Base-by-base conservation (phyloP, 2,329 filamentous ascomycete genomes). In the Beauveria pseudobassiana region DNA sequence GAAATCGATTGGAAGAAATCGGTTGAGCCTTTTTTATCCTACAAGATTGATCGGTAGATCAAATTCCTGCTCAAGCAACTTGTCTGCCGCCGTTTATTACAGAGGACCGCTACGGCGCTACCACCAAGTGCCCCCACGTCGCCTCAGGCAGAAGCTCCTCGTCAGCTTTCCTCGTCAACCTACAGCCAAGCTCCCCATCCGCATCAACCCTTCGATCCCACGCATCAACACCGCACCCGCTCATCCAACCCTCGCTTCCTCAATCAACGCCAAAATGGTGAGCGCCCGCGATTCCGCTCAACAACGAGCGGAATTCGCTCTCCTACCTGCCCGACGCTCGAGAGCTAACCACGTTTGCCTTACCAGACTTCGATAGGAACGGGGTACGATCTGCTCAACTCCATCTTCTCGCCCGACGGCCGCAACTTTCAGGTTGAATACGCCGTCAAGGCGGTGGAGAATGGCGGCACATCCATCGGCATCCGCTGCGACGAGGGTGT, bases 341-440 rank as follows among this genome's bases (percentile, higher is more conserved):
- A 24, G 12, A 59, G 46, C 55, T 59, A 50, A 59, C 24, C 14
- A 16, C 45, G 38, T 30, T 40, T 48, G 56, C 24, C 10, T 22
- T 28, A 8, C 57, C 9, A 99, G 95, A 99, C 95, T 73, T 99
- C 95, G 74, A 99, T 99, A 89, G 95, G 95, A 75, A 99, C 95
- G 72, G 95, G 95, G 74, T 99, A 99, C 81, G 95, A 99, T 86
- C 89, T 99, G 72, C 91, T 91, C 76, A 99, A 99, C 85, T 98
- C 95, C 73, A 96, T 98, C 82, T 99, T 98, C 84, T 98, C 95
- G 54, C 95, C 95, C 68, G 95, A 99, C 80, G 95, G 95, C 74
- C 90, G 95, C 70, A 99, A 99, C 78, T 99, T 99, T 78, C 95
- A 99, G 79, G 91, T 96, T 77, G 95, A 99, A 83, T 99, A 99